Evolutionary conservation across 768 basidiomycete genomes (phyloP), one percentile per base, ranked within the genome.

Genomic region (Pilatotrama ljubarskyi): DNA sequence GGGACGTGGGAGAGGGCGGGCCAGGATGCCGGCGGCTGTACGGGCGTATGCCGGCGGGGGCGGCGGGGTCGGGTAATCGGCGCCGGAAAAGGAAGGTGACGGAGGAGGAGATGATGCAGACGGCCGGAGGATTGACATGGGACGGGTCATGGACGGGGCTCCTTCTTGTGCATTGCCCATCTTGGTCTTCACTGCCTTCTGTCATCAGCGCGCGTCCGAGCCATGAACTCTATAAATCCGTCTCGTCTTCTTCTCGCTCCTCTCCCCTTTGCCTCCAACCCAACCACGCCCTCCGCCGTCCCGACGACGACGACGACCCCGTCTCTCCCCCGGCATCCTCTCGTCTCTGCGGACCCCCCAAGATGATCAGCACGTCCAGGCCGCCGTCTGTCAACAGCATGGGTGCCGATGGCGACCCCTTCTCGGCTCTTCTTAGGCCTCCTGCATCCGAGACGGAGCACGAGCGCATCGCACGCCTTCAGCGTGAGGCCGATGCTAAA

Each of bases 401-500:
- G 24, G 62, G 46, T 46, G 62, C 64, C 43, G 72, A 72, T 3
- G 88, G 89, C 66, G 91, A 93, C 69, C 91, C 91, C 14, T 83
- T 93, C 44, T 73, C 89, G 6, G 77, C 80, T 25, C 86, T 85
- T 6, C 73, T 91, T 62, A 79, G 82, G 51, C 90, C 91, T 6
- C 82, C 91, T 1, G 66, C 76, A 17, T 70, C 80, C 24, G 91
- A 93, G 77, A 84, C 87, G 0, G 85, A 87, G 1, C 69, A 74
- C 0, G 86, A 93, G 70, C 85, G 88, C 48, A 76, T 77, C 48
- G 63, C 73, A 32, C 83, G 91, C 57, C 81, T 91, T 17, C 75
- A 80, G 61, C 71, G 77, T 36, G 91, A 93, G 74, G 84, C 84
- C 0, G 87, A 91, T 62, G 90, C 91, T 2, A 87, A 85, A 70